These are phyloP conservation scores for Rosa rugosa DNA, from an alignment of 306 rosid genomes.

Conservation along the genomic window DNA sequence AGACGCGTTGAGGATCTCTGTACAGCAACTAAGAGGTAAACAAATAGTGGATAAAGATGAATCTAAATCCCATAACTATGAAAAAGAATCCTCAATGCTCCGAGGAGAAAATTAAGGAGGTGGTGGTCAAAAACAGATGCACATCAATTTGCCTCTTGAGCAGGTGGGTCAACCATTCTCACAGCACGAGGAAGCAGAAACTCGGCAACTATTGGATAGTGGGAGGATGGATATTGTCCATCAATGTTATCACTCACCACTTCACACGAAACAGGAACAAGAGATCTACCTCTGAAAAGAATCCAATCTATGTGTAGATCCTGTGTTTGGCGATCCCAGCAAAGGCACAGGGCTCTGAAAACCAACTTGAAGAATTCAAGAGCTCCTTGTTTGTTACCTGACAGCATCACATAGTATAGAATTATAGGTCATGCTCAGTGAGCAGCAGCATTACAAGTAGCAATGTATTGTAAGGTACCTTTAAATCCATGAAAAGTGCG, in stretches of 20 bases:
- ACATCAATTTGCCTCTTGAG: constrained; percentile 54
- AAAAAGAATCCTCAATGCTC: background rate
- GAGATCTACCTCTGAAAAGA: constrained; percentile 94
- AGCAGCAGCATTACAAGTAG: constrained; percentile 19
- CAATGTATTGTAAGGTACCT: constrained; percentile 45
- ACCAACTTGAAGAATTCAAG: constrained; percentile 85
- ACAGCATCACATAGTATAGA: constrained; percentile 18
- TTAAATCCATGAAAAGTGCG: constrained; percentile 96
- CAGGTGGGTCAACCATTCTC: constrained; percentile 64
- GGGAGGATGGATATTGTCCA: constrained; percentile 89
- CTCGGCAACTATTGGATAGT: constrained; percentile 85
- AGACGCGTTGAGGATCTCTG: background rate
- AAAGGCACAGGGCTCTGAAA: constrained; percentile 90
- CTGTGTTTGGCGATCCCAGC: constrained; percentile 99
- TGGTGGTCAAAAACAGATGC: constrained; percentile 1
- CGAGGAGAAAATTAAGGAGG: background rate
- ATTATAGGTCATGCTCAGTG: constrained; percentile 14
- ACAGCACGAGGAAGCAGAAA: constrained; percentile 95
- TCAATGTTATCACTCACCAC: constrained; percentile 84
- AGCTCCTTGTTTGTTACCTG: constrained; percentile 96
- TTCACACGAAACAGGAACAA: constrained; percentile 87
- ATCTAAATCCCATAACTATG: constrained; percentile 7
- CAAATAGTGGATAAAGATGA: background rate
- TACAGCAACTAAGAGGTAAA: background rate
- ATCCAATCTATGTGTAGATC: constrained; percentile 98